These are phyloP conservation scores for Eutypella sp. DNA, from an alignment of 2,329 filamentous ascomycete genomes.

Conservation along the genomic window DNA sequence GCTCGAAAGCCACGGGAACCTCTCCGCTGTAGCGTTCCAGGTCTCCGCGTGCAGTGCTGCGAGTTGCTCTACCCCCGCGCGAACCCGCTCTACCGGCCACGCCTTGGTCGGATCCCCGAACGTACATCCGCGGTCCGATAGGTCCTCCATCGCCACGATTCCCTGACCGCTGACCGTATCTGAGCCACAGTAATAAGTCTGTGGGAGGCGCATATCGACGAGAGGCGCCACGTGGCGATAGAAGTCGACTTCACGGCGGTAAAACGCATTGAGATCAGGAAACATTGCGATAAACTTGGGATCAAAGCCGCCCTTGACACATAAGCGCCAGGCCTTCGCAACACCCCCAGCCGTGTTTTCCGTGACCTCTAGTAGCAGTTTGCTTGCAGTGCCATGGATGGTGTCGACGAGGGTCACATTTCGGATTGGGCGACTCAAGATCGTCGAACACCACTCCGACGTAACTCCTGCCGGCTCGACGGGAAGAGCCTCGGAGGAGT, in stretches of 20 bases:
- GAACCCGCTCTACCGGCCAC: constrained; percentile 18
- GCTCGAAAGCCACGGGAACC: constrained; percentile 26
- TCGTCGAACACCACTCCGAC: not conserved
- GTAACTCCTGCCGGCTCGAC: not conserved
- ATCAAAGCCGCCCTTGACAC: constrained; percentile 13
- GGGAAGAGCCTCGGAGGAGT: not conserved
- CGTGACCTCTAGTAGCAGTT: not conserved
- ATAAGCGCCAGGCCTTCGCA: too few species aligned
- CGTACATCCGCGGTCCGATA: constrained; percentile 14
- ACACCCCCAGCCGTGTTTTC: not conserved
- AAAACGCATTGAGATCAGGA: constrained; percentile 2
- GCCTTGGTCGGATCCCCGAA: constrained; percentile 16
- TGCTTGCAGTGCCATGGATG: not conserved
- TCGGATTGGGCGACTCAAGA: not conserved
- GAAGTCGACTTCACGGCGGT: constrained; percentile 11
- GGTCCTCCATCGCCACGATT: constrained; percentile 21
- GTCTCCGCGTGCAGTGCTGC: constrained; percentile 28
- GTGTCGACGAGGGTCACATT: not conserved
- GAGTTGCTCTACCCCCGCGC: constrained; percentile 28
- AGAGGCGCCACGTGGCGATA: constrained; percentile 5
- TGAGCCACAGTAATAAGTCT: not conserved
- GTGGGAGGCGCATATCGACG: constrained; percentile 2
- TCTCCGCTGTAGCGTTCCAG: constrained; percentile 19
- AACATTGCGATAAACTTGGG: constrained; percentile 6
- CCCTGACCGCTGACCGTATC: constrained; percentile 5